Evolutionary conservation across 805 yeast species (phyloP), one percentile per base, ranked within the genome.

Genomic region (Wickerhamomyces silvicola): DNA sequence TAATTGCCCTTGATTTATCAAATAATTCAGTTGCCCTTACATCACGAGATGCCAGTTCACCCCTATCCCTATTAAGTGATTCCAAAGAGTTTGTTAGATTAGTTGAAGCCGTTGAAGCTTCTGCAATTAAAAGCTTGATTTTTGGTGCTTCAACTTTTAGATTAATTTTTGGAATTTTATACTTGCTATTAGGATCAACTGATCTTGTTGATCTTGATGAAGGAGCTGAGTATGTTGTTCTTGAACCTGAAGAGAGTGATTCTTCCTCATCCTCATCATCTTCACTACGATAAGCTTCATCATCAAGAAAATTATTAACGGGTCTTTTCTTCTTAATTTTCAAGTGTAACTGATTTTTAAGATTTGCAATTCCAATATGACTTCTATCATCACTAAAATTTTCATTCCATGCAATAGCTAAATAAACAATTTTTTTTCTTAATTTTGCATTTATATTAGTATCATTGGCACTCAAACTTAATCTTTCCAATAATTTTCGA

Each of bases 61-160:
- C 75, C 6, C 50, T 49, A 6, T 64, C 60, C 22, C 68, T 54
- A 25, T 67, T 62, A 28, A 67, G 57, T 20, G 61, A 43, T 32
- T 64, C 54, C 27, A 83, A 55, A 1, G 75, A 57, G 51, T 88
- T 87, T 28, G 63, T 60, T 43, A 92, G 64, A 13, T 78, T 73
- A 2, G 87, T 79, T 6, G 95, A 73, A 8, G 79, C 71, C 5
- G 85, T 73, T 35, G 83, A 74, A 13, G 94, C 77, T 36, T 83
- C 81, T 2, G 94, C 84, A 30, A 88, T 71, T 6, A 79, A 59
- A 18, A 68, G 58, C 36, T 75, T 65, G 39, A 90, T 81, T 52
- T 69, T 76, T 13, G 95, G 88, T 1, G 77, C 74, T 47, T 83
- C 95, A 39, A 76, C 73, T 31, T 63, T 66, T 42, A 84, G 62